Conservation (phyloP, 371 early-diverging fungal genomes). For the Phascolomyces articulosus region DNA sequence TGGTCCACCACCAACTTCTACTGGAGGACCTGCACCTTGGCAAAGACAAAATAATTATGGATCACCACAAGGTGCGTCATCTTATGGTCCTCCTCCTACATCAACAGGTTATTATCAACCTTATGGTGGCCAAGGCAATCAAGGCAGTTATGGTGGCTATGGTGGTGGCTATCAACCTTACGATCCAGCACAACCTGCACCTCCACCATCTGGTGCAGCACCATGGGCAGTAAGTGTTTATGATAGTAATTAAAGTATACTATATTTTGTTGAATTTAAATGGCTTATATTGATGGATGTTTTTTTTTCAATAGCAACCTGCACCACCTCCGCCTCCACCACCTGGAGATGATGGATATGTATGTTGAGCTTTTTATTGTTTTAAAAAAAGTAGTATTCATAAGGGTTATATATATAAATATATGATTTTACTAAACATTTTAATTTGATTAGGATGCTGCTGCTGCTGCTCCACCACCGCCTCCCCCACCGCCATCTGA, state of each 20-base stretch:
- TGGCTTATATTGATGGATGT: not conserved
- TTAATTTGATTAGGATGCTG: not conserved
- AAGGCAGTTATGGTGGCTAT: conserved; percentile 32
- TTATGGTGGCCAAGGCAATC: conserved; percentile 11
- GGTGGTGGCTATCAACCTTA: conserved; percentile 32
- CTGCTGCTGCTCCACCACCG: conserved; percentile 24
- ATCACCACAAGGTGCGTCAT: conserved; percentile 16
- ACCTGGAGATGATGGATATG: conserved; percentile 12
- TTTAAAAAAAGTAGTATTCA: too few relatives aligned
- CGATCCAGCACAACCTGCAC: conserved; percentile 28
- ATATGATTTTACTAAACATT: too few relatives aligned
- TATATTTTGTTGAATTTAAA: too few relatives aligned
- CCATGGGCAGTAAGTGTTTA: conserved; percentile 23
- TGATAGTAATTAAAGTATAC: not conserved
- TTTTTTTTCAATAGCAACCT: conserved; percentile 3
- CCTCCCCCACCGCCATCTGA: conserved; percentile 30
- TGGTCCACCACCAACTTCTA: conserved; percentile 20
- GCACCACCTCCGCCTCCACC: conserved; percentile 22
- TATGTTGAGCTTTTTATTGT: conserved; percentile 5
- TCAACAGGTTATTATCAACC: conserved; percentile 19
- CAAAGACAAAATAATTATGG: conserved; percentile 18
- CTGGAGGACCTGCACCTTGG: conserved; percentile 36
- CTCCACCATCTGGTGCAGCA: conserved; percentile 29
- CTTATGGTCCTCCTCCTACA: conserved; percentile 18
- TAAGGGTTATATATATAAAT: too few relatives aligned